Base-by-base conservation (phyloP, 257 asterid species). In the Cruciata laevipes region DNA sequence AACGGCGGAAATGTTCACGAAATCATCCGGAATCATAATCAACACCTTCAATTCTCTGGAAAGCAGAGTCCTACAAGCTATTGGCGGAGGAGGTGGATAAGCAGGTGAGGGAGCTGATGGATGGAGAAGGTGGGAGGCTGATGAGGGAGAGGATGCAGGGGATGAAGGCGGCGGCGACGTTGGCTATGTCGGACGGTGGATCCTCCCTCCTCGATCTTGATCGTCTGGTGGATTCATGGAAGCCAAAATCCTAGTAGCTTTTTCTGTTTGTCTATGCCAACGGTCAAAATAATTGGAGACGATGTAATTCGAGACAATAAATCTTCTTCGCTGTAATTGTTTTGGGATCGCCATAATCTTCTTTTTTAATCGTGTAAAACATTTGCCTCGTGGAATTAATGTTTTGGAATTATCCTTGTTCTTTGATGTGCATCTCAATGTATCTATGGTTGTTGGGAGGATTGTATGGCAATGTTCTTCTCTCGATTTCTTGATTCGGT, bases 1-100 rank as follows among this genome's bases (percentile, higher is more conserved):
- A 0, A 25, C 59, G 11, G 17, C 81, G 0, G 0, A 1, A 0
- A 25, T 27, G 0, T 0, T 81, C 0, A 57, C 77, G 0, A 81
- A 74, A 17, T 57, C 85, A 1, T 63, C 76, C 13, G 94, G 91
- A 16, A 6, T 84, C 0, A 58, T 86, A 0, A 73, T 86, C 3
- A 88, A 88, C 67, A 75, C 95, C 0, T 86, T 83, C 31, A 85
- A 83, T 7, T 61, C 60, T 27, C 73, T 86, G 0, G 96, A 88
- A 25, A 12, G 63, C 0, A 64, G 9, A 18, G n/a, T n/a, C n/a
- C n/a, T n/a, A n/a, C n/a, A n/a, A n/a, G n/a, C n/a, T n/a, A n/a
- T n/a, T n/a, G 52, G 83, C 87, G 24, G 75, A 42, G 47, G 90
- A 84, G 83, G 76, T 86, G 52, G 88, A 74, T 83, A 57, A 63